phyloP scores from a whole-genome alignment of 2,329 filamentous ascomycete genomes.

The Sporothrix schenckii region DNA sequence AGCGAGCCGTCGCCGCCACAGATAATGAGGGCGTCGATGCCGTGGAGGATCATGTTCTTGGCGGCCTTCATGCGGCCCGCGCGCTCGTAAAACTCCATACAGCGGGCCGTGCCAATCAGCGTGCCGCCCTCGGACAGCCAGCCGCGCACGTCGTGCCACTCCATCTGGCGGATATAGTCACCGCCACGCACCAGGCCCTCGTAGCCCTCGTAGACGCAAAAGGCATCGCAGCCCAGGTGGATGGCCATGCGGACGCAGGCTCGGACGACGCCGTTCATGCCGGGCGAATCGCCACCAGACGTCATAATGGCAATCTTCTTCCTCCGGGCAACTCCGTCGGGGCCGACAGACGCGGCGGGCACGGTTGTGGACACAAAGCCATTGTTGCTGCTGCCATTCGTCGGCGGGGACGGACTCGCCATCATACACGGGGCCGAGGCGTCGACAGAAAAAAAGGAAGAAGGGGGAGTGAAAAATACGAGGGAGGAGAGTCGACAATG shows the following conservation, averaged over 20 bases:
- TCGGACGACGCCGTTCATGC: slow-evolving; percentile 90
- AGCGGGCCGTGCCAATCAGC: slow-evolving; percentile 91
- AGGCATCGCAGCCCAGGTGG: slow-evolving; percentile 77
- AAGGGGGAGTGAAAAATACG: not conserved
- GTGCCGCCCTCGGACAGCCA: slow-evolving; percentile 94
- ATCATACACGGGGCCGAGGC: not conserved
- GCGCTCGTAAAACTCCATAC: slow-evolving; percentile 89
- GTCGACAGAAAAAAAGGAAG: not conserved
- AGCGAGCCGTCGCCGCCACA: slow-evolving; percentile 96
- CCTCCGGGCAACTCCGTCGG: slow-evolving; percentile 45
- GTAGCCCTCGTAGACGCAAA: slow-evolving; percentile 89
- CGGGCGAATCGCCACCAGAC: slow-evolving; percentile 89
- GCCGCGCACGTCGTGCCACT: slow-evolving; percentile 92
- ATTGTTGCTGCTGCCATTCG: not conserved
- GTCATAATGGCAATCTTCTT: slow-evolving; percentile 89
- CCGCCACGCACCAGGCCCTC: slow-evolving; percentile 91
- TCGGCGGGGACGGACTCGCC: slow-evolving; percentile 10
- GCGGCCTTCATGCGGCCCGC: slow-evolving; percentile 80
- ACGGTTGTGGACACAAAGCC: not conserved
- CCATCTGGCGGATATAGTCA: slow-evolving; percentile 82
- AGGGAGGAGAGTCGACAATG: not conserved
- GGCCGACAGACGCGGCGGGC: not conserved
- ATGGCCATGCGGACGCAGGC: slow-evolving; percentile 91
- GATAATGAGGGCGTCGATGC: slow-evolving; percentile 94
- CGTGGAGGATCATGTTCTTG: slow-evolving; percentile 90